Percentiles rank a stretch among this genome's conserved stretches.
Conservation (phyloP, 345 rosid species). For the Populus pruinosa region DNA sequence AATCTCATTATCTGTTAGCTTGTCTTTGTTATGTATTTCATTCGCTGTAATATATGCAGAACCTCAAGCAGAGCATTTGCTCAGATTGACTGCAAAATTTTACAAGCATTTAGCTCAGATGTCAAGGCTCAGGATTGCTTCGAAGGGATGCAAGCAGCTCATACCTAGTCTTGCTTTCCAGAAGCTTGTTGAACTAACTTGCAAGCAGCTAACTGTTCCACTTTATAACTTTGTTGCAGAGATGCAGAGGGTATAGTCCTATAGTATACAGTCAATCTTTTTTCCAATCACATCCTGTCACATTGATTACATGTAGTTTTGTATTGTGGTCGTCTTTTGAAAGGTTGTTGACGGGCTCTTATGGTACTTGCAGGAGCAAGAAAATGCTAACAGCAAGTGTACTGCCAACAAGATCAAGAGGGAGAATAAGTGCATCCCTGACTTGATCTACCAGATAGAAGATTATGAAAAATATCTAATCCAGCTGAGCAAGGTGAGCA, state of each 20-base stretch:
- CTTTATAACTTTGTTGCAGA: conserved; percentile 68
- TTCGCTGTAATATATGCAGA: conserved; percentile 43
- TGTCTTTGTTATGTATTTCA: conserved; percentile 10
- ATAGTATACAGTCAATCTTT: neutral
- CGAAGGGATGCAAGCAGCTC: conserved; percentile 71
- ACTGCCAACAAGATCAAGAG: conserved; percentile 69
- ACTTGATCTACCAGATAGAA: conserved; percentile 76
- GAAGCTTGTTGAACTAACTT: conserved; percentile 70
- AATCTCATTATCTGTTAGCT: conserved; percentile 6
- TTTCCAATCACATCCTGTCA: neutral
- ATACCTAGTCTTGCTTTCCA: conserved; percentile 64
- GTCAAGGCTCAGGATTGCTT: conserved; percentile 65
- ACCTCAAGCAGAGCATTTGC: conserved; percentile 59
- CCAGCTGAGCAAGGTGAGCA: conserved; percentile 68
- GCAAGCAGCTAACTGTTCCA: conserved; percentile 71
- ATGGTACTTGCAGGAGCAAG: conserved; percentile 50
- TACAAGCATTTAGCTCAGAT: conserved; percentile 80
- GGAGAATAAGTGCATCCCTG: conserved; percentile 88
- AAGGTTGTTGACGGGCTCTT: neutral
- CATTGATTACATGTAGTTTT: neutral
- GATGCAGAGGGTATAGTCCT: conserved; percentile 48
- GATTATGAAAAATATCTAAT: conserved; percentile 75
- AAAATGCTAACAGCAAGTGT: conserved; percentile 46
- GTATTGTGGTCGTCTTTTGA: neutral
- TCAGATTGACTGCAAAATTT: conserved; percentile 52